Evolutionary conservation across 2,329 filamentous ascomycete species (phyloP).

Genomic region (Pseudocercospora macadamiae): DNA sequence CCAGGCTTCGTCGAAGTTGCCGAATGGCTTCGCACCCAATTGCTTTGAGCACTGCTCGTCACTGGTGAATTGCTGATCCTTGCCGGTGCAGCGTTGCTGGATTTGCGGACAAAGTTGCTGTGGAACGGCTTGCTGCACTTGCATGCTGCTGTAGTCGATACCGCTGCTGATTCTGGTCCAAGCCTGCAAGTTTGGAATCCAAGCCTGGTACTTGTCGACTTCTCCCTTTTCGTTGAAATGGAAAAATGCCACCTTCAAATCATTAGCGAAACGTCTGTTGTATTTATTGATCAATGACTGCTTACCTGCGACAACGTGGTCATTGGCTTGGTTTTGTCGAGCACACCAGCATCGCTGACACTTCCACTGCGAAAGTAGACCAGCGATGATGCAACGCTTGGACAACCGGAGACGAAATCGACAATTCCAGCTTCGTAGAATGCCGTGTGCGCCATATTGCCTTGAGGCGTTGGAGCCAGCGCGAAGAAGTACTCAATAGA

Average conservation of each 20-base stretch:
- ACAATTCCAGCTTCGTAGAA: constrained; percentile 31
- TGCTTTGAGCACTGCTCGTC: constrained; percentile 37
- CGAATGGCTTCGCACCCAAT: constrained; percentile 42
- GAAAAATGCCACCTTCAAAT: constrained; percentile 47
- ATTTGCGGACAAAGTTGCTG: constrained; percentile 40
- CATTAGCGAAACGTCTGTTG: background rate
- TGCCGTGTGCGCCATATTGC: constrained; percentile 27
- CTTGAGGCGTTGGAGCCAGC: constrained; percentile 40
- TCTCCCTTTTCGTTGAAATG: constrained; percentile 49
- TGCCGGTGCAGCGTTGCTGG: constrained; percentile 41
- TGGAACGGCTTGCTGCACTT: constrained; percentile 37
- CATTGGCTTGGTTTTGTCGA: constrained; percentile 13
- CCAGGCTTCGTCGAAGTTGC: constrained; percentile 48
- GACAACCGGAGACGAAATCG: constrained; percentile 27
- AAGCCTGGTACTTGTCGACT: constrained; percentile 49
- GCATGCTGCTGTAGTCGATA: constrained; percentile 30
- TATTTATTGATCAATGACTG: constrained; percentile 3
- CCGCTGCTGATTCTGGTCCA: constrained; percentile 39
- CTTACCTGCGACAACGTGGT: constrained; percentile 24
- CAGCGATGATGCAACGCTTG: constrained; percentile 26
- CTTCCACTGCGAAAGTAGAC: constrained; percentile 25
- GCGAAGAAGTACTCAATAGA: constrained; percentile 53
- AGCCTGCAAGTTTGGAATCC: constrained; percentile 47
- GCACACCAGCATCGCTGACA: constrained; percentile 16
- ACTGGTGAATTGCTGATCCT: constrained; percentile 43